Base-by-base conservation (phyloP, 371 early-diverging fungal genomes). In the Mortierella sp. region DNA sequence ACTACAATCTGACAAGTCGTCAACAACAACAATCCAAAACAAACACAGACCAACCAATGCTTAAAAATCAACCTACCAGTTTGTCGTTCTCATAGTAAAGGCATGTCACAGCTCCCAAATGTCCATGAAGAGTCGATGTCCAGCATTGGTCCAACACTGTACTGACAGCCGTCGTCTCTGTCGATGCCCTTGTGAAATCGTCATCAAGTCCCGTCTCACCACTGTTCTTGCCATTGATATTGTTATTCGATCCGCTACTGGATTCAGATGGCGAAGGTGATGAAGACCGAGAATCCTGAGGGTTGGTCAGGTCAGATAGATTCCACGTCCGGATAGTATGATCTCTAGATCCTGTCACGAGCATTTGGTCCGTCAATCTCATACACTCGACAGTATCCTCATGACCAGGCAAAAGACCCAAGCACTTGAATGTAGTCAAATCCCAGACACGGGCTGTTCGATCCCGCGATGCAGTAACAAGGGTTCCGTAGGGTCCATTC, bases 311-410 rank as follows among this genome's bases (percentile, higher is more conserved):
- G 50, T 84, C 83, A 21, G 87, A 80, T 12, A 93, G 73, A 68
- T 95, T 91, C 96, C 96, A 96, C 62, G 91, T 88, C 29, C 92
- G 86, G 55, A 95, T 87, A 18, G 92, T 89, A 55, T 88, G 82
- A 67, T 95, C 95, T 44, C 90, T 89, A 2, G 93, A 86, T 2
- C 93, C 94, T 5, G 93, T 92, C 67, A 93, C 81, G 28, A 94
- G 81, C 18, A 83, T 87, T 46, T 86, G 81, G 11, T 84, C 85
- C 47, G 73, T 75, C 18, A 92, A 74, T 70, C 92, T 93, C 6
- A 93, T 82, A 46, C 90, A 84, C 19, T 91, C 84, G 18, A 90
- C 84, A 2, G 82, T 62, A n/a, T 84, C 88, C 26, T 80, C 63
- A 70, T 89, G 91, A 4, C 87, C 89, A 37, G 82, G 79, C 23